Conservation (phyloP, 2,329 filamentous ascomycete genomes). For the Zarea fungicola region DNA sequence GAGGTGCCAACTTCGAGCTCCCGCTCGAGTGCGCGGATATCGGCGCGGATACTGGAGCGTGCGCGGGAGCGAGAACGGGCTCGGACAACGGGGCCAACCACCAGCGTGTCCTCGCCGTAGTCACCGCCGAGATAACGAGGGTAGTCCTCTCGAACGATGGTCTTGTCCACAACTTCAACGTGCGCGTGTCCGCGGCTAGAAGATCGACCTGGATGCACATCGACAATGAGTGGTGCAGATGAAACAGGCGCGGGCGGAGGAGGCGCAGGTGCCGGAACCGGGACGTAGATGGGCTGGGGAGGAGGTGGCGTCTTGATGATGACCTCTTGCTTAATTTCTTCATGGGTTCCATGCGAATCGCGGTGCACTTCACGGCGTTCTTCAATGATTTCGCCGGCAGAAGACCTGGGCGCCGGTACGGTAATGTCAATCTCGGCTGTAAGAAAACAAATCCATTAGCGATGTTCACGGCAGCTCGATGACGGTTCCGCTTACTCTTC, state of each 20-base stretch:
- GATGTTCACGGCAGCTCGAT: background rate
- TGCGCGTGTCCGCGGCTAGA: conserved; percentile 21
- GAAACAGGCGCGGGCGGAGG: conserved; percentile 19
- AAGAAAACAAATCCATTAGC: background rate
- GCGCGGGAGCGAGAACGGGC: conserved; percentile 36
- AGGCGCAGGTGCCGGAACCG: conserved; percentile 17
- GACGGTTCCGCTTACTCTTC: conserved; percentile 38
- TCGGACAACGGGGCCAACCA: conserved; percentile 33
- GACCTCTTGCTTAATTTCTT: conserved; percentile 29
- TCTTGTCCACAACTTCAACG: conserved; percentile 40
- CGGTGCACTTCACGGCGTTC: conserved; percentile 31
- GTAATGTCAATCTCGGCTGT: conserved; percentile 40
- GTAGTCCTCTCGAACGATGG: conserved; percentile 45
- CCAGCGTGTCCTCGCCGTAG: conserved; percentile 26
- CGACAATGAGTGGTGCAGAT: conserved; percentile 27
- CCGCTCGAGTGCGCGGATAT: conserved; percentile 66
- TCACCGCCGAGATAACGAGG: conserved; percentile 30
- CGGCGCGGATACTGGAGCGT: conserved; percentile 58
- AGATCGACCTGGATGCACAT: conserved; percentile 29
- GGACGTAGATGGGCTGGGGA: conserved; percentile 15
- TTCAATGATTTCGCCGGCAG: conserved; percentile 41
- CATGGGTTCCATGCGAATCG: conserved; percentile 16
- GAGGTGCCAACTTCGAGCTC: conserved; percentile 40
- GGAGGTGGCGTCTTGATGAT: conserved; percentile 25
- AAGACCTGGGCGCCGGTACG: conserved; percentile 36